Evolutionary conservation across 345 rosid genomes (phyloP).

Genomic region (Acer negundo): DNA sequence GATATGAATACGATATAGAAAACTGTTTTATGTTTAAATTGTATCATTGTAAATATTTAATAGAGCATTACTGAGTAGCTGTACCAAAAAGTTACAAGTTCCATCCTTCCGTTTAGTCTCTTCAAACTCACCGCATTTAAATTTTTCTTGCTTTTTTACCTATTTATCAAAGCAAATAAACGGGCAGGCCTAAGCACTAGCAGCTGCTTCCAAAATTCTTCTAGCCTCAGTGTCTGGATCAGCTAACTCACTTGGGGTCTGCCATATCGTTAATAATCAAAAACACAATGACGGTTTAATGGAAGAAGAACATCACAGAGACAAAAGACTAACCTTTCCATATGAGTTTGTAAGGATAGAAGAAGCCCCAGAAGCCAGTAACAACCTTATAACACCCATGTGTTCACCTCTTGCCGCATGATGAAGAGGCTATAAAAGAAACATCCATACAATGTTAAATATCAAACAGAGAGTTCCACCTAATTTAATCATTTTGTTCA

Average conservation of each 20-base stretch:
- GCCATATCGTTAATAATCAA: conserved; percentile 32
- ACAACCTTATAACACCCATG: conserved; percentile 58
- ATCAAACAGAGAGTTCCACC: background rate
- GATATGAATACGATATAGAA: background rate
- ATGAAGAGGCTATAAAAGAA: conserved; percentile 75
- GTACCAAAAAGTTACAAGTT: background rate
- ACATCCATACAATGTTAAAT: background rate
- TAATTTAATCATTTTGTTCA: background rate
- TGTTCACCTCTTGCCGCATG: conserved; percentile 97
- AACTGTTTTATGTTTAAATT: background rate
- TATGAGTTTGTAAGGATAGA: conserved; percentile 49
- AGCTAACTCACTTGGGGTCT: conserved; percentile 67
- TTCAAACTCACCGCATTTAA: background rate
- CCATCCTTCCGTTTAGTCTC: too few species aligned
- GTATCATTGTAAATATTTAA: background rate
- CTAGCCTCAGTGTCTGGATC: conserved; percentile 62
- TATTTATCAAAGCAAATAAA: background rate
- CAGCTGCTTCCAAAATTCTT: conserved; percentile 52
- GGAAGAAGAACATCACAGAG: background rate
- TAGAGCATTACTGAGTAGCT: background rate
- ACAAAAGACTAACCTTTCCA: conserved; percentile 61
- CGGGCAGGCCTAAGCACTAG: conserved; percentile 19
- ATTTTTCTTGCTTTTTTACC: background rate
- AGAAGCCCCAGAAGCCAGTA: conserved; percentile 74
- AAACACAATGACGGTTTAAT: background rate